Base-by-base conservation (phyloP, 2,329 filamentous ascomycete genomes). In the Trichophyton rubrum region DNA sequence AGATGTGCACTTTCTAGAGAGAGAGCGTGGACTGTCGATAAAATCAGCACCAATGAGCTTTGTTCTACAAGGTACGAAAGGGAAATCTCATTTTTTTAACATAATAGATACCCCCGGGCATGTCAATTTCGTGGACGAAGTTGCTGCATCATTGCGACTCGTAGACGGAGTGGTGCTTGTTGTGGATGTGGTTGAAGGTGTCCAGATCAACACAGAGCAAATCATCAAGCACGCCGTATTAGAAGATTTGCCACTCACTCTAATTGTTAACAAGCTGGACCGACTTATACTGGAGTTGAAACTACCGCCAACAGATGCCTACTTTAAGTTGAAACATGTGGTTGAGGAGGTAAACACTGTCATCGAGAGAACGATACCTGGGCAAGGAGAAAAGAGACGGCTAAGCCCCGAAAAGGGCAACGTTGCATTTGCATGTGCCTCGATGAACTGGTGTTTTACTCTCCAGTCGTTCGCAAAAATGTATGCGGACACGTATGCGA, bases 241-340 rank as follows among this genome's bases (percentile, higher is more conserved):
- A 30, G 89, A 96, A 71, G 89, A 90, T 67, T 80, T 97, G 3
- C 92, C 93, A 0, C 76, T 99, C 66, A 93, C 90, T 0, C 78
- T 99, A 63, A 85, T 99, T 60, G 82, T 99, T 75, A 99, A 97
- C 81, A 99, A 99, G 78, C 87, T 99, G 85, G 93, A 99, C 68
- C 85, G 93, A 24, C 77, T 99, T 62, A 96, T 99, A 64, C 76
- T 99, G 53, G 93, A 99, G 75, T 79, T 99, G 58, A 95, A 95
- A 73, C 81, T 99, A 13, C 93, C 93, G 1, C 93, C 93, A 1
- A 89, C 86, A 65, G 93, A 99, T 71, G 93, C 93, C 11, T 99
- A 99, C 77, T 97, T 96, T 80, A 99, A 99, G 79, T 80, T 99
- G 60, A 97, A 96, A 76, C 91, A 97, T 72, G 90, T 96, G n/a